Percentiles rank a stretch among this genome's conserved stretches.
These are phyloP conservation scores for Fraxinus platypoda DNA, from an alignment of 305 asterid genomes.

Conservation along the genomic window DNA sequence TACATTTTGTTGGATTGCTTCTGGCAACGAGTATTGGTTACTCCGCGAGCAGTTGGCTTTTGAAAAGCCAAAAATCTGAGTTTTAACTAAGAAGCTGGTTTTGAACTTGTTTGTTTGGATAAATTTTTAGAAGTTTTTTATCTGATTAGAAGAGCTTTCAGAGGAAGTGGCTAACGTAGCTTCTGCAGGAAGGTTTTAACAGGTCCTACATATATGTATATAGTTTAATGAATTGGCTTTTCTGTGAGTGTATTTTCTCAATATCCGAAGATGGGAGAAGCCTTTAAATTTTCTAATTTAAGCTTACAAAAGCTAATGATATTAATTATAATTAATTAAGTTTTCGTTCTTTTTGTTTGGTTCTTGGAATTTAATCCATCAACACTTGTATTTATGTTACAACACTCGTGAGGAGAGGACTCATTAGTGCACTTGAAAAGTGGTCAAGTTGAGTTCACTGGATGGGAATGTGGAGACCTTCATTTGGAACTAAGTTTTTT, in stretches of 20 bases:
- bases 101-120: too few relatives aligned
- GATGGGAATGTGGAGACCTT: neutral
- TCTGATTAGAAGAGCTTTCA: too few relatives aligned
- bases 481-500: neutral
- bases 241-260: neutral
- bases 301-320: neutral
- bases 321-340: neutral
- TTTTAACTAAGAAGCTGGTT: too few relatives aligned
- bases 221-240: neutral
- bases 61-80: too few relatives aligned
- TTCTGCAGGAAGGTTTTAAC: too few relatives aligned
- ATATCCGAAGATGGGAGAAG: neutral
- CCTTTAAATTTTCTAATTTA: neutral
- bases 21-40: too few relatives aligned
- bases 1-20: too few relatives aligned
- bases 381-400: neutral
- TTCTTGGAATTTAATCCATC: neutral
- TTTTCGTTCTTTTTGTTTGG: neutral
- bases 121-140: too few relatives aligned
- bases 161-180: too few relatives aligned
- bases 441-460: neutral
- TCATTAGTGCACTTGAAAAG: neutral
- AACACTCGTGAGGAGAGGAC: neutral
- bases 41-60: too few relatives aligned
- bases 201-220: too few relatives aligned